Evolutionary conservation across 2,329 filamentous ascomycete genomes (phyloP), one percentile per base, ranked within the genome.

Genomic region (Neospermospora avenae): DNA sequence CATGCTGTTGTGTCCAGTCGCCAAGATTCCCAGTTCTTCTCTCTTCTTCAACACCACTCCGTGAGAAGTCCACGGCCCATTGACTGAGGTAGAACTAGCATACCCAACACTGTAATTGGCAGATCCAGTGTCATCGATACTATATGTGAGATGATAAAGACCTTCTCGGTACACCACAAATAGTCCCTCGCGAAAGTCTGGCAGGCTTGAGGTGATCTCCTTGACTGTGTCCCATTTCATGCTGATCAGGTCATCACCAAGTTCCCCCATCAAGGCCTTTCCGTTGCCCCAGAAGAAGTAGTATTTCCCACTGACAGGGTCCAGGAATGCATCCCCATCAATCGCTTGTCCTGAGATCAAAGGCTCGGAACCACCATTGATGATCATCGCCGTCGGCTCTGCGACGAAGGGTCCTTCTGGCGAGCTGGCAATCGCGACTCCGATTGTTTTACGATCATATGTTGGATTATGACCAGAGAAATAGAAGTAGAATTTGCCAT

Each of bases 221-320:
- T 35, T 34, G 11, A 53, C 56, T 2, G 56, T 53, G 13, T 58
- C 48, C 56, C 56, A 58, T 24, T 58, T 58, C 8, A 58, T 53
- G 16, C 46, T 34, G 25, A 37, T 46, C 46, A 58, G 20, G 11
- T 58, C 56, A 16, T 53, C 48, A 6, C 37, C 25, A 1, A 58
- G 28, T 20, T 58, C 56, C 13, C 24, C 56, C 56, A 58, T 37
- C 18, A 58, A 14, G 4, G 56, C 46, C 1, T 18, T 25, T n/a
- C 48, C 48, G 14, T 58, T 58, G 6, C 56, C 56, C 56, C 56
- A 58, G 39, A 58, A 58, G 6, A 58, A 25, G 31, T 58, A 58
- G 28, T 58, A 53, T 6, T 45, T 58, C 3, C 39, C 56, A 18
- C 22, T 34, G 7, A 58, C 46, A 1, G 56, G 56, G 22, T 58